Percentiles rank a stretch among this genome's conserved stretches.
These are phyloP conservation scores for Metarhizium album DNA, from an alignment of 2,329 filamentous ascomycete species.

Conservation along the genomic window DNA sequence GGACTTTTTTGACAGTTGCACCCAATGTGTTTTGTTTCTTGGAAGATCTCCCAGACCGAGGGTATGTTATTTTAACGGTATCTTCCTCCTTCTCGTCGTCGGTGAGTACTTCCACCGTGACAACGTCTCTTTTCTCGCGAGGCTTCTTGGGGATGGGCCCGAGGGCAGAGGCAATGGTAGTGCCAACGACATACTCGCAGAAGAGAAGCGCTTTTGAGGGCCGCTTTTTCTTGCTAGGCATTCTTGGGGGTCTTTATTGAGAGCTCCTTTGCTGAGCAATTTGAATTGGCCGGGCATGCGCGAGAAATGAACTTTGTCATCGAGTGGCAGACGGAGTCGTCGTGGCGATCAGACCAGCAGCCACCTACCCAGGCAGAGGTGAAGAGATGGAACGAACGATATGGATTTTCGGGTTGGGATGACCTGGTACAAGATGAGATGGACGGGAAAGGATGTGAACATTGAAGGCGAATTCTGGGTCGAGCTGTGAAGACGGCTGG, in stretches of 20 bases:
- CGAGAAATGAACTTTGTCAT: background rate
- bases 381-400: background rate
- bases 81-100: constrained; percentile 43
- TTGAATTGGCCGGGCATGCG: background rate
- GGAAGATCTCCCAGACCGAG: constrained; percentile 22
- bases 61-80: constrained; percentile 36
- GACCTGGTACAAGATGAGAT: background rate
- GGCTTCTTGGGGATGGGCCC: constrained; percentile 16
- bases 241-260: background rate
- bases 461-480: background rate
- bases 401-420: background rate
- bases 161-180: constrained; percentile 21
- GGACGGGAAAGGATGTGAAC: background rate
- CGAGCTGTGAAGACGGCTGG: background rate
- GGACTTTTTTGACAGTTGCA: constrained; percentile 29
- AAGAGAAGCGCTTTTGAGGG: constrained; percentile 11
- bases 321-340: background rate
- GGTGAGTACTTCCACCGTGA: constrained; percentile 34
- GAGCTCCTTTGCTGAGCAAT: background rate
- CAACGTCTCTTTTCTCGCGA: constrained; percentile 18
- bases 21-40: constrained; percentile 4
- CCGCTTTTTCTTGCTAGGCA: background rate
- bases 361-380: background rate
- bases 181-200: constrained; percentile 32
- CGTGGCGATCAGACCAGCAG: background rate